These are phyloP conservation scores for Apiotrichum mycotoxinovorans DNA, from an alignment of 1,284 basidiomycete genomes.

Conservation along the genomic window DNA sequence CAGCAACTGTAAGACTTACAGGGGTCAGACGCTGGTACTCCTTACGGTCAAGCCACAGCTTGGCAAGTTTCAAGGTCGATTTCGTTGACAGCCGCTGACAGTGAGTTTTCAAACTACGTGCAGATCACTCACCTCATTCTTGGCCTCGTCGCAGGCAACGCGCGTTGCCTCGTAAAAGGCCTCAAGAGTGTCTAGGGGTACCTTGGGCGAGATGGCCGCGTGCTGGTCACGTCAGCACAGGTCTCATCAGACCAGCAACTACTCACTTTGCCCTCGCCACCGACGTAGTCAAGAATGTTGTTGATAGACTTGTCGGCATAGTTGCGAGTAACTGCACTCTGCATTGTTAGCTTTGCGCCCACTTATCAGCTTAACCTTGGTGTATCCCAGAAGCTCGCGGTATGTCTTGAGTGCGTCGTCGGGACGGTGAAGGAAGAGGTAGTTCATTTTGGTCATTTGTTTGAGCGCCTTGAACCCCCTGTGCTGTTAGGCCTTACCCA, in stretches of 20 bases:
- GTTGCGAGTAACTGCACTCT: constrained; percentile 47
- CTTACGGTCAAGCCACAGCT: constrained; percentile 92
- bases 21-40: constrained; percentile 81
- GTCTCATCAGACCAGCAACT: background rate
- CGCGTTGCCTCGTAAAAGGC: constrained; percentile 94
- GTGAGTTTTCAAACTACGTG: constrained; percentile 4
- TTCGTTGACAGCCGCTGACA: constrained; percentile 83
- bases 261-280: constrained; percentile 72
- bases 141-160: constrained; percentile 81
- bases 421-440: constrained; percentile 71
- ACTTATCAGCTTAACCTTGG: constrained; percentile 55
- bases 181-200: constrained; percentile 84
- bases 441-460: constrained; percentile 93
- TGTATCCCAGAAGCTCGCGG: constrained; percentile 79
- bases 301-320: constrained; percentile 97
- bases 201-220: constrained; percentile 50
- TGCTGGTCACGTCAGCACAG: constrained; percentile 28
- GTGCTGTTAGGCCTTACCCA: constrained; percentile 18
- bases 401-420: constrained; percentile 83
- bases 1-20: constrained; percentile 51
- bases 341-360: background rate
- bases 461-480: constrained; percentile 99
- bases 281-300: constrained; percentile 96
- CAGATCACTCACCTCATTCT: constrained; percentile 73
- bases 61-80: constrained; percentile 94